Base-by-base conservation (phyloP, 495 filamentous ascomycete species). In the Lophiostoma macrostomum region DNA sequence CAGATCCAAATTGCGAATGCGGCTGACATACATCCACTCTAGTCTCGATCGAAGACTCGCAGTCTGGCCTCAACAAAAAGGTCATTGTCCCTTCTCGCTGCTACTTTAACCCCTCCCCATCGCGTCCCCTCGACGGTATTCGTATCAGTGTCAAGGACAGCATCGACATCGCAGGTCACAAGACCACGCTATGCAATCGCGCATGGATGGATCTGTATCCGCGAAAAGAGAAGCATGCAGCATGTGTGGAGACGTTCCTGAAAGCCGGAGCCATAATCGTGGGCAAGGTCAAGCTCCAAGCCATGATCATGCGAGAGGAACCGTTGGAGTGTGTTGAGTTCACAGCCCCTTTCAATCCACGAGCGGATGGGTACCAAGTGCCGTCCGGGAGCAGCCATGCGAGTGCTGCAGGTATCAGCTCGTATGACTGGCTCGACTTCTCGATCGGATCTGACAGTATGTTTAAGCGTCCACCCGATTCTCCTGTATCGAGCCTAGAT, bases 251-350 rank as follows among this genome's bases (percentile, higher is more conserved):
- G 18, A 20, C 23, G 7, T 20, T 45, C 18, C 6, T 45, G 25
- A 23, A 45, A 10, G 41, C 25, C 13, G 41, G 41, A 12, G 41
- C 41, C 25, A 28, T 45, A 25, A 24, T 45, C 13, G 41, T 45
- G 7, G 25, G 41, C 25, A 45, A 45, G 13, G 25, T 29, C 6
- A 45, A 45, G 25, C 41, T 45, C 10, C 41, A 45, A 28, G 41
- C 41, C 18, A 45, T 45, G 41, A 45, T 45, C 25, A 45, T 24
- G 41, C 41, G 41, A 29, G 41, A 45, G 23, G 41, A 45, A 18
- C 41, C 41, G 22, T 45, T 28, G n/a, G n/a, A n/a, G n/a, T n/a
- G n/a, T n/a, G n/a, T n/a, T n/a, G n/a, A n/a, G n/a, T n/a, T n/a
- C n/a, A n/a, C n/a, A n/a, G n/a, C n/a, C n/a, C n/a, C n/a, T n/a